phyloP scores from a whole-genome alignment of 2,329 filamentous ascomycete species.

The Talaromyces sp. region DNA sequence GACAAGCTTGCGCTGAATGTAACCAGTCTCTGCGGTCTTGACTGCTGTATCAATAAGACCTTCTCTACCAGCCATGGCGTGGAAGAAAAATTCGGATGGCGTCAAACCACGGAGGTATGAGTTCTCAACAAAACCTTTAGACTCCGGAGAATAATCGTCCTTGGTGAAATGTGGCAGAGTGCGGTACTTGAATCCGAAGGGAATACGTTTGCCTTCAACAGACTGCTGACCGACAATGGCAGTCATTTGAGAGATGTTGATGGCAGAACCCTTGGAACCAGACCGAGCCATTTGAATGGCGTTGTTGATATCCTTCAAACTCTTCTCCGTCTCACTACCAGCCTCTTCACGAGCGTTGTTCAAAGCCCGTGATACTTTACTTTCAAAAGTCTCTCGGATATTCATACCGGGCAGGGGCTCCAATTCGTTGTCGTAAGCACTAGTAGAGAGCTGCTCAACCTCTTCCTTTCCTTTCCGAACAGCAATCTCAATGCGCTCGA shows the following conservation, averaged over 20 bases:
- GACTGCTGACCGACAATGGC: slow-evolving; percentile 97
- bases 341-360: slow-evolving; percentile 96
- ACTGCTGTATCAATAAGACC: slow-evolving; percentile 99
- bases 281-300: slow-evolving; percentile 94
- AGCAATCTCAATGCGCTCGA: slow-evolving; percentile 74
- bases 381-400: slow-evolving; percentile 95
- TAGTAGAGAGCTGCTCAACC: slow-evolving; percentile 67
- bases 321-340: slow-evolving; percentile 85
- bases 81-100: slow-evolving; percentile 97
- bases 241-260: slow-evolving; percentile 99
- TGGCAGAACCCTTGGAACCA: slow-evolving; percentile 96
- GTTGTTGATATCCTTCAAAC: slow-evolving; percentile 93
- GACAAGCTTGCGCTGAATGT: slow-evolving; percentile 96
- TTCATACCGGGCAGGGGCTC: slow-evolving; percentile 98
- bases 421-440: slow-evolving; percentile 78
- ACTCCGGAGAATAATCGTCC: slow-evolving; percentile 96
- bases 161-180: slow-evolving; percentile 98
- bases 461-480: slow-evolving; percentile 77
- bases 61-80: slow-evolving; percentile 99
- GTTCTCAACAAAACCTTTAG: slow-evolving; percentile 96
- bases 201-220: slow-evolving; percentile 97
- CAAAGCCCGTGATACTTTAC: slow-evolving; percentile 87
- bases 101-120: slow-evolving; percentile 95
- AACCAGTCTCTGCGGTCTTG: slow-evolving; percentile 98
- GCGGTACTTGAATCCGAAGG: slow-evolving; percentile 97